These are phyloP conservation scores for Silene coronaria DNA, from an alignment of 179 eudicot species.

Conservation along the genomic window DNA sequence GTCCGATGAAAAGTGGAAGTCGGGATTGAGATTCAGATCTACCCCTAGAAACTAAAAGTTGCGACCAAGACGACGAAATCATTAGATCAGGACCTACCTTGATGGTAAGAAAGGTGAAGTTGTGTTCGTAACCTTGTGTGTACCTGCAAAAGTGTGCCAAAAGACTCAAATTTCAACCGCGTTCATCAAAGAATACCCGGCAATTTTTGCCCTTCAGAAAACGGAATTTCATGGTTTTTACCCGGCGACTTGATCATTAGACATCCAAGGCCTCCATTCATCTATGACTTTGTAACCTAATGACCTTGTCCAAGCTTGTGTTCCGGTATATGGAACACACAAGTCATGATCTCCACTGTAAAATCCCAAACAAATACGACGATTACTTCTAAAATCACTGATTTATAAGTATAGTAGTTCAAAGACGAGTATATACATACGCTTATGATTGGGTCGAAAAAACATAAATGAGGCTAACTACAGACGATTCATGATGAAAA, in stretches of 20 bases:
- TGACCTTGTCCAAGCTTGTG: slow-evolving; percentile 43
- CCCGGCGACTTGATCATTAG: slow-evolving; percentile 42
- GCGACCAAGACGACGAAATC: background rate
- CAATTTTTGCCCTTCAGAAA: no score
- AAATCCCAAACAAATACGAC: background rate
- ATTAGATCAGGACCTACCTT: slow-evolving; percentile 27
- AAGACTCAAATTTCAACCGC: background rate
- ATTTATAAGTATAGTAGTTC: background rate
- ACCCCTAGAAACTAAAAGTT: background rate
- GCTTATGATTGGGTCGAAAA: no score
- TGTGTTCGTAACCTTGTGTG: slow-evolving; percentile 30
- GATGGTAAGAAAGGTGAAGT: slow-evolving; percentile 38
- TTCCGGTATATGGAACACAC: slow-evolving; percentile 46
- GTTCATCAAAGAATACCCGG: background rate
- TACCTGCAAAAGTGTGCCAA: slow-evolving; percentile 23
- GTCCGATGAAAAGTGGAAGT: background rate
- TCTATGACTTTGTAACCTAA: slow-evolving; percentile 34
- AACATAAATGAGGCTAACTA: no score
- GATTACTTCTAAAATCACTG: background rate
- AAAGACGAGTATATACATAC: no score
- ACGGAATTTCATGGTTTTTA: slow-evolving; percentile 6
- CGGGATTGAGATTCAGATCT: background rate
- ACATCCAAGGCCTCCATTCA: slow-evolving; percentile 44
- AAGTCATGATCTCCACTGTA: slow-evolving; percentile 49
- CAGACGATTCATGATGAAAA: background rate